A percentile compares a stretch with the other conserved stretches of the same genome.
These are phyloP conservation scores for Colletotrichum sp. DNA, from an alignment of 2,329 filamentous ascomycete genomes.

Conservation along the genomic window DNA sequence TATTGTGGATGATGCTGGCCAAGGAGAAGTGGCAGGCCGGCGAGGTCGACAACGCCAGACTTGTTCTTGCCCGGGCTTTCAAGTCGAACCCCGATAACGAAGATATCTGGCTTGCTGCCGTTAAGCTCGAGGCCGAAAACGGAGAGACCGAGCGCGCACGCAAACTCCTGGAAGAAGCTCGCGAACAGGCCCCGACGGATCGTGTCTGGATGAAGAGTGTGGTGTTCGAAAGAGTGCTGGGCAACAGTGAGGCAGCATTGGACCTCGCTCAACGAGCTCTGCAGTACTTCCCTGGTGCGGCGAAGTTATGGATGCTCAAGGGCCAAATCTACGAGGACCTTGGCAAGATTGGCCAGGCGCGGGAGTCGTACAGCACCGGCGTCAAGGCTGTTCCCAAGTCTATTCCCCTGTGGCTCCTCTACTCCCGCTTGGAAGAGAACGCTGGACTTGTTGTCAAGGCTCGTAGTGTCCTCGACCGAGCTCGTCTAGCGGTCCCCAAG, in stretches of 20 bases:
- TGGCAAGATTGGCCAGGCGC: constrained; percentile 79
- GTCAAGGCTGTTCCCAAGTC: constrained; percentile 86
- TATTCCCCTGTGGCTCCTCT: constrained; percentile 87
- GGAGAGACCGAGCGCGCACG: constrained; percentile 81
- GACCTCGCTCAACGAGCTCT: constrained; percentile 88
- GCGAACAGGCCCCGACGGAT: constrained; percentile 89
- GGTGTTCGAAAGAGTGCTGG: constrained; percentile 86
- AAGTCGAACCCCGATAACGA: constrained; percentile 96
- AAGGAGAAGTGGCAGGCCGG: constrained; percentile 93
- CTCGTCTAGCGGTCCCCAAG: constrained; percentile 85
- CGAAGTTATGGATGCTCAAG: constrained; percentile 98
- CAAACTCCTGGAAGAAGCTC: constrained; percentile 79
- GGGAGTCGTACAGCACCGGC: constrained; percentile 87
- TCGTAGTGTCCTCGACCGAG: constrained; percentile 90
- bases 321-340: constrained; percentile 94
- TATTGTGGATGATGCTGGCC: constrained; percentile 94
- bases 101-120: constrained; percentile 95
- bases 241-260: constrained; percentile 79
- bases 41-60: constrained; percentile 83
- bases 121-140: constrained; percentile 94
- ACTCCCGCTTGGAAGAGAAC: constrained; percentile 85
- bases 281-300: constrained; percentile 80
- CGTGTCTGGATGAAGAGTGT: constrained; percentile 97
- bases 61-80: constrained; percentile 88
- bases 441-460: constrained; percentile 87